phyloP scores from a whole-genome alignment of 768 basidiomycete species.

The Crassisporium funariophilum region DNA sequence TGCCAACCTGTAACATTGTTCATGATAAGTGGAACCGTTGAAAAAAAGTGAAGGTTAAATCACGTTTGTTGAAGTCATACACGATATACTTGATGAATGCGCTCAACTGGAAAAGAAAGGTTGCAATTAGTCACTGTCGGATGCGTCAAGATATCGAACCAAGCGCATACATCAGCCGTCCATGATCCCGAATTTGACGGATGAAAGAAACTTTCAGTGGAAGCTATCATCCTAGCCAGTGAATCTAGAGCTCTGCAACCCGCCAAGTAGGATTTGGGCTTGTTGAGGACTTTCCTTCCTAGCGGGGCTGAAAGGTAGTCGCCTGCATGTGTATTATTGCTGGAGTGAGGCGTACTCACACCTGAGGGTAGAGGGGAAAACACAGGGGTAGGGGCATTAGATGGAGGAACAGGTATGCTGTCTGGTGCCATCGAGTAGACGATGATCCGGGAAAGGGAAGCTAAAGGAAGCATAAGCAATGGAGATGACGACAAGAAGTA shows the following conservation, averaged over 20 bases:
- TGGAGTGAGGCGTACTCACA: constrained; percentile 56
- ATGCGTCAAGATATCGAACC: not conserved
- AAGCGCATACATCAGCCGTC: constrained; percentile 65
- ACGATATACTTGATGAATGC: constrained; percentile 86
- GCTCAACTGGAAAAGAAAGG: constrained; percentile 50
- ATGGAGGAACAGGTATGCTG: constrained; percentile 54
- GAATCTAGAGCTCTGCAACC: constrained; percentile 87
- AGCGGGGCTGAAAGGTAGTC: constrained; percentile 66
- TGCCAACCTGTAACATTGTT: constrained; percentile 58
- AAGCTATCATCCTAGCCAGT: constrained; percentile 80
- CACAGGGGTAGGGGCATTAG: constrained; percentile 70
- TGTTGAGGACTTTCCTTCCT: constrained; percentile 42
- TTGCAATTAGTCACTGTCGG: not conserved
- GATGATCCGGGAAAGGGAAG: constrained; percentile 80
- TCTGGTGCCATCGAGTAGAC: constrained; percentile 87
- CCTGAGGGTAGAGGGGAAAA: constrained; percentile 73
- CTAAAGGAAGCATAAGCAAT: constrained; percentile 36
- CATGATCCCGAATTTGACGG: constrained; percentile 85
- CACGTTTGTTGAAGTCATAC: constrained; percentile 84
- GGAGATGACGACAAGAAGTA: constrained; percentile 10
- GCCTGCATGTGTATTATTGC: constrained; percentile 44
- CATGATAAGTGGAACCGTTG: constrained; percentile 1
- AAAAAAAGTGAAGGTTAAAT: constrained; percentile 13
- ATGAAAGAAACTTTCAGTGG: constrained; percentile 90
- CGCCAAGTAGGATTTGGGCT: constrained; percentile 64